Conservation (phyloP, 2,329 filamentous ascomycete species). For the Plectosphaerella sp. region DNA sequence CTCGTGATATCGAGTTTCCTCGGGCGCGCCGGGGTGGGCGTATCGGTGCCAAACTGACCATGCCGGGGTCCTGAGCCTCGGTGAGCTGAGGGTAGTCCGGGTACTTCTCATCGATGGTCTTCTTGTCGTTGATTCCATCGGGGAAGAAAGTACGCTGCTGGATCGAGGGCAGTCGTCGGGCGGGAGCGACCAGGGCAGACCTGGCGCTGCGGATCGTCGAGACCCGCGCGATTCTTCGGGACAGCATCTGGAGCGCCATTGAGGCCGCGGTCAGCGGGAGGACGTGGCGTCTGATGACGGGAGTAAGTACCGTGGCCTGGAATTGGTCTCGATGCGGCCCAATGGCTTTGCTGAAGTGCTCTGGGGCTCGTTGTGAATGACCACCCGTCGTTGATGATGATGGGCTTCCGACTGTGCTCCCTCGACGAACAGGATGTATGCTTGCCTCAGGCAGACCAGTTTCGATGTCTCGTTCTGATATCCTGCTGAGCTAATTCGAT, state of each 20-base stretch:
- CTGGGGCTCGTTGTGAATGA: neutral
- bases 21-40: neutral
- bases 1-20: constrained; percentile 11
- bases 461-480: too few species aligned
- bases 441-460: constrained; percentile 7
- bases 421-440: constrained; percentile 13
- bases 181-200: constrained; percentile 27
- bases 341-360: constrained; percentile 15
- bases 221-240: constrained; percentile 52
- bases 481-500: too few species aligned
- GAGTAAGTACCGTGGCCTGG: constrained; percentile 26
- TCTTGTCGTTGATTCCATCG: constrained; percentile 39
- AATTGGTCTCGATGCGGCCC: constrained; percentile 27
- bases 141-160: constrained; percentile 55
- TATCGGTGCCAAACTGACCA: constrained; percentile 53
- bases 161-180: constrained; percentile 42
- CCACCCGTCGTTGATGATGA: constrained; percentile 6
- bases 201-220: constrained; percentile 35
- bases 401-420: constrained; percentile 13
- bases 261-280: constrained; percentile 3
- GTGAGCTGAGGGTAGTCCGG: constrained; percentile 41
- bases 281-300: neutral
- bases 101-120: constrained; percentile 47
- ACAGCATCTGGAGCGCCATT: constrained; percentile 49
- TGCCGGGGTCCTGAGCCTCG: constrained; percentile 61